Conservation (phyloP, 495 filamentous ascomycete species). For the Pyrenula aspistea region DNA sequence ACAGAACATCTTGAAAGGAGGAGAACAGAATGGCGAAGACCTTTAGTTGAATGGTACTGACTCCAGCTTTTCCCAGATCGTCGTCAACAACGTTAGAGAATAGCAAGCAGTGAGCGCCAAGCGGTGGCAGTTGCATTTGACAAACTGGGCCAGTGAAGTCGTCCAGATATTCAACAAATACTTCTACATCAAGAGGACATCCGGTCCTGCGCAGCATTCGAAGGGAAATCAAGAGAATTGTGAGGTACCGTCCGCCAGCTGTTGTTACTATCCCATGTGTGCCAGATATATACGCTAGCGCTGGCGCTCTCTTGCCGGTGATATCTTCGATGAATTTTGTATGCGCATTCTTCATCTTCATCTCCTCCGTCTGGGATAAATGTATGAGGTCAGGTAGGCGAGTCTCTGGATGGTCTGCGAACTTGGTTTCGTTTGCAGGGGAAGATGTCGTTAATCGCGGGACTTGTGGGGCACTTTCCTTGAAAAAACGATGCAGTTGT, state of each 20-base stretch:
- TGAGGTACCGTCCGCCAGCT: slow-evolving; percentile 31
- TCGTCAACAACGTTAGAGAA: slow-evolving; percentile 29
- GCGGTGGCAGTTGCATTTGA: slow-evolving; percentile 31
- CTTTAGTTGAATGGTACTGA: slow-evolving; percentile 46
- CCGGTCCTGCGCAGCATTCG: slow-evolving; percentile 45
- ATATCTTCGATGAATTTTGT: slow-evolving; percentile 28
- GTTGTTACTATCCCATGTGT: slow-evolving; percentile 45
- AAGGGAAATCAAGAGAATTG: slow-evolving; percentile 37
- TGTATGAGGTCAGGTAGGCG: background rate
- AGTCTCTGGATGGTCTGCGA: background rate
- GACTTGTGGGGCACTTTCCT: background rate
- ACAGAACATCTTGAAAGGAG: slow-evolving; percentile 46
- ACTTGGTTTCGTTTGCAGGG: background rate
- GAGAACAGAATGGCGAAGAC: slow-evolving; percentile 48
- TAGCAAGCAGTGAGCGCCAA: slow-evolving; percentile 40
- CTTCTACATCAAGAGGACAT: slow-evolving; percentile 43
- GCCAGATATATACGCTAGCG: slow-evolving; percentile 21
- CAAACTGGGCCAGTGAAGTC: slow-evolving; percentile 43
- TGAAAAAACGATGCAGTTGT: background rate
- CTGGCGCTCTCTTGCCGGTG: slow-evolving; percentile 10
- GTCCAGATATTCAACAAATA: slow-evolving; percentile 37
- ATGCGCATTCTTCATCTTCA: slow-evolving; percentile 28
- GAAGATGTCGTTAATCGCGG: background rate
- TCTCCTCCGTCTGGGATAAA: background rate
- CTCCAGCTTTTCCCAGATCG: slow-evolving; percentile 12